These are phyloP conservation scores for Colletotrichum caudatum DNA, from an alignment of 2,329 filamentous ascomycete species.

Conservation along the genomic window DNA sequence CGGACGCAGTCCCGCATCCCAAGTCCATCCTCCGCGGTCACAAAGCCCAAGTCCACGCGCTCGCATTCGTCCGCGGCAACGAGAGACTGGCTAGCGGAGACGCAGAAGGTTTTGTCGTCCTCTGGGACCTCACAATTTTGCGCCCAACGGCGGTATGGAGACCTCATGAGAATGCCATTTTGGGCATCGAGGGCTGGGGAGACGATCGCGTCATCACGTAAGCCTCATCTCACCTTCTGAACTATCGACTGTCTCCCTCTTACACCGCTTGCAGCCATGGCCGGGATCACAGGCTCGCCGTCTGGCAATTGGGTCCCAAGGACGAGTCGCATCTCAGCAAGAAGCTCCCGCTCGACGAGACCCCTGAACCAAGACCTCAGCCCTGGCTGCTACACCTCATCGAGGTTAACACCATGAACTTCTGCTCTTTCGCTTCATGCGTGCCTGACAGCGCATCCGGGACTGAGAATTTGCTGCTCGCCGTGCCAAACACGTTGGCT, in stretches of 20 bases:
- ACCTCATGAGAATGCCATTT: conserved; percentile 81
- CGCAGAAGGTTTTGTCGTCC: conserved; percentile 86
- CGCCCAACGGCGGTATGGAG: conserved; percentile 87
- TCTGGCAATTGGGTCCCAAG: conserved; percentile 78
- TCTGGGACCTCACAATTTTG: conserved; percentile 88
- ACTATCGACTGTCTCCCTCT: not conserved
- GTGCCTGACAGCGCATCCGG: conserved; percentile 15
- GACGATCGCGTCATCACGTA: conserved; percentile 85
- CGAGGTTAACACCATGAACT: conserved; percentile 93
- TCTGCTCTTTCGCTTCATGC: conserved; percentile 84
- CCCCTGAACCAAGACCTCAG: conserved; percentile 62
- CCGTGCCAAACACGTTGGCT: conserved; percentile 82
- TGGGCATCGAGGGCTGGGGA: conserved; percentile 80
- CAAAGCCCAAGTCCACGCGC: conserved; percentile 80
- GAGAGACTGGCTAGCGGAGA: conserved; percentile 86
- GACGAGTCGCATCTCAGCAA: conserved; percentile 76
- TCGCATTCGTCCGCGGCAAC: conserved; percentile 79
- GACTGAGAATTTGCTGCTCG: conserved; percentile 67
- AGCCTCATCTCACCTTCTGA: conserved; percentile 50
- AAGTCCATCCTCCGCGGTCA: conserved; percentile 86
- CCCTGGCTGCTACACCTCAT: conserved; percentile 91
- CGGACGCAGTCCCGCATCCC: conserved; percentile 54
- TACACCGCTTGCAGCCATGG: conserved; percentile 74
- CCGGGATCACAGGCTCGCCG: conserved; percentile 85
- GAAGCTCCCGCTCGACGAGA: conserved; percentile 76